phyloP scores from a whole-genome alignment of 306 rosid genomes.

The Alnus rubra region DNA sequence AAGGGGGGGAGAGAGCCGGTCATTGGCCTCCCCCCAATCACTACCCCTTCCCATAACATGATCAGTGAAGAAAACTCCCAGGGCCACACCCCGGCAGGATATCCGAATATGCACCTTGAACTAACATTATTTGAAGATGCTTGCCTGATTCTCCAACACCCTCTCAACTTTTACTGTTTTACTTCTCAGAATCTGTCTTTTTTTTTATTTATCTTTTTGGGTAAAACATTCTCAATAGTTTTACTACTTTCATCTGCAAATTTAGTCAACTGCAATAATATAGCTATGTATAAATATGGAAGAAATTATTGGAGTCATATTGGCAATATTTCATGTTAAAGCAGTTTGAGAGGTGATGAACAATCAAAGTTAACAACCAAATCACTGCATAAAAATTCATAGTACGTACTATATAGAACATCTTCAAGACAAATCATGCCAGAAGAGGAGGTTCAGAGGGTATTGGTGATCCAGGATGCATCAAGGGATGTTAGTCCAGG shows the following conservation, averaged over 20 bases:
- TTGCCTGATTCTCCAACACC: conserved; percentile 39
- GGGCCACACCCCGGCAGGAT: conserved; percentile 5
- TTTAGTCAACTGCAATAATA: no score
- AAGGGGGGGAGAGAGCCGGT: no score
- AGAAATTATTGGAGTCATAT: no score
- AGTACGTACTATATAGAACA: neutral
- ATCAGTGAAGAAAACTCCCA: conserved; percentile 23
- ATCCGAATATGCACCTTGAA: conserved; percentile 44
- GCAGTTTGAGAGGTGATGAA: no score
- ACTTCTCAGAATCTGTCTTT: conserved; percentile 6
- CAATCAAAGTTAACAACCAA: neutral
- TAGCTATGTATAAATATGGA: no score
- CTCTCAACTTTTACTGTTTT: neutral
- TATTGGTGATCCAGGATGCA: conserved; percentile 75
- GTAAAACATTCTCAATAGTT: conserved; percentile 10
- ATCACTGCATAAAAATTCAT: neutral
- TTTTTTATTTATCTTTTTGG: neutral
- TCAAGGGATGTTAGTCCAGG: conserved; percentile 55
- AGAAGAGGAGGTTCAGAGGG: conserved; percentile 35
- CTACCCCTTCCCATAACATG: no score
- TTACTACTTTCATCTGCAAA: neutral
- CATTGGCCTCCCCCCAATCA: no score
- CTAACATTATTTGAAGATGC: conserved; percentile 26
- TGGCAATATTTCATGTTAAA: no score
- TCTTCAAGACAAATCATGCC: conserved; percentile 17